Evolutionary conservation across 1,139 yeast genomes (phyloP).

Genomic region (Candida sojae): DNA sequence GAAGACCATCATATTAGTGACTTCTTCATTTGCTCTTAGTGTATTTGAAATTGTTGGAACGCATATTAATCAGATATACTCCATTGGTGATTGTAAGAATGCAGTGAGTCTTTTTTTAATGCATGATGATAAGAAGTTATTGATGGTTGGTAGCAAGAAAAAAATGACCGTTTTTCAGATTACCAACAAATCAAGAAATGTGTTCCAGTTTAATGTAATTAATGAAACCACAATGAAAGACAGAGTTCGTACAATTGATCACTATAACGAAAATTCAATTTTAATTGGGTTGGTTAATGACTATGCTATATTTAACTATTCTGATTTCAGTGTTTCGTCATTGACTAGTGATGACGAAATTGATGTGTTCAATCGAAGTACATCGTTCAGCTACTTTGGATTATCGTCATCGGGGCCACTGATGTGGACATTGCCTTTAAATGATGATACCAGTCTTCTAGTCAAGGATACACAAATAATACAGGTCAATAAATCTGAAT

Average conservation of each 20-base stretch:
- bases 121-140: slow-evolving; percentile 20
- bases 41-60: slow-evolving; percentile 38
- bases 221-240: slow-evolving; percentile 34
- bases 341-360: slow-evolving; percentile 17
- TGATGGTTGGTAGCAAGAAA: slow-evolving; percentile 35
- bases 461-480: slow-evolving; percentile 31
- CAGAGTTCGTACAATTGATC: slow-evolving; percentile 18
- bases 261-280: slow-evolving; percentile 17
- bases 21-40: slow-evolving; percentile 25
- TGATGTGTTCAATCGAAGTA: slow-evolving; percentile 21
- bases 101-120: slow-evolving; percentile 18
- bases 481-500: slow-evolving; percentile 15
- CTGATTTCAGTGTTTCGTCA: slow-evolving; percentile 17
- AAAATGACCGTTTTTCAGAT: slow-evolving; percentile 30
- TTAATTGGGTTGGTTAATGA: slow-evolving; percentile 30
- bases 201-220: slow-evolving; percentile 27
- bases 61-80: slow-evolving; percentile 33
- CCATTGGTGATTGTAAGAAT: slow-evolving; percentile 26
- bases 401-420: slow-evolving; percentile 23
- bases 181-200: slow-evolving; percentile 31
- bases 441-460: slow-evolving; percentile 20
- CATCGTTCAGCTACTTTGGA: slow-evolving; percentile 33
- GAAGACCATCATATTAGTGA: slow-evolving; percentile 29
- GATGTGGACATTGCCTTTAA: slow-evolving; percentile 23
- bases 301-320: slow-evolving; percentile 29